Base-by-base conservation (phyloP, 2,329 filamentous ascomycete species). In the Pestalotiopsis sp. region DNA sequence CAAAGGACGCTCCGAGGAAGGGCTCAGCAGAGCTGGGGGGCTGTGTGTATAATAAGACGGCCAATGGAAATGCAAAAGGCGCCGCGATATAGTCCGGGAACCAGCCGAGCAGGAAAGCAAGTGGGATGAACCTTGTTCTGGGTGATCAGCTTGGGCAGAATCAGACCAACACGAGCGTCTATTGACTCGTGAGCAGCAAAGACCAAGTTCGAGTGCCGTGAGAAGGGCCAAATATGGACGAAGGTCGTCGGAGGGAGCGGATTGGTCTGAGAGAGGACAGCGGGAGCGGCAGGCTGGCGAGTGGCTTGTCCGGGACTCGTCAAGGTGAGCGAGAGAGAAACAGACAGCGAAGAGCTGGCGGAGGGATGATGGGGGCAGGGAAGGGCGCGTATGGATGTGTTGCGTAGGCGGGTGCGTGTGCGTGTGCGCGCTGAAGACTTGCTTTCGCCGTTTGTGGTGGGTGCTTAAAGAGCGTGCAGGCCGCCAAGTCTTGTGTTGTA, bases 1-100 rank as follows among this genome's bases (percentile, higher is more conserved):
- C 69, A 70, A 67, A 70, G 68, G 27, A 68, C 65, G 68, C 31
- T 36, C 31, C 31, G 31, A 36, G 31, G 31, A 36, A 69, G 69
- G 67, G 66, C 65, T 38, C 58, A 68, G 60, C 61, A 64, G 20
- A 25, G 39, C 38, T 25, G 38, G 38, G 23, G 62, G 57, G 45
- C 23, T 66, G 64, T 14, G 49, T 45, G 63, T 45, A 36, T 36
- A 36, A 36, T 36, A 56, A 66, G 63, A 6, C 23, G 20, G 52
- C 41, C 41, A 31, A 45, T 66, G 25, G 17, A 25, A 31, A 31
- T 38, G 49, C 41, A 66, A 25, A 36, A 56, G 63, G 61, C 61
- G n/a, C 36, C 49, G 63, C 36, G 63, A 45, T 66, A 66, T 66
- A 66, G 63, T 31, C 63, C 38, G 63, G 63, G 41, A 36, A 49